These are phyloP conservation scores for Penicillium taxi DNA, from an alignment of 495 filamentous ascomycete genomes.

Conservation along the genomic window DNA sequence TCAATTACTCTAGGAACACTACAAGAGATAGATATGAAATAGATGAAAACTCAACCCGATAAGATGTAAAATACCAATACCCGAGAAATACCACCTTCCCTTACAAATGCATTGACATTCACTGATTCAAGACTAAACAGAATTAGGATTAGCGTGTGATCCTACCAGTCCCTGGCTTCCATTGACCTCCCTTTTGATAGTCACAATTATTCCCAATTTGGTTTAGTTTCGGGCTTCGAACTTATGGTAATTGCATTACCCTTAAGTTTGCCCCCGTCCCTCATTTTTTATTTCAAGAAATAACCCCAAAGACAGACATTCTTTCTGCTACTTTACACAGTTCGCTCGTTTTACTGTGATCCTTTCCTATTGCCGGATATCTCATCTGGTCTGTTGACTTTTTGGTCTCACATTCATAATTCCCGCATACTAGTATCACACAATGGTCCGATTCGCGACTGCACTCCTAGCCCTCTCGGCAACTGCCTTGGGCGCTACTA, in stretches of 20 bases:
- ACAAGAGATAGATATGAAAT: too few species aligned
- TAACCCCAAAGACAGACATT: background rate
- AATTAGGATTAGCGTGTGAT: too few species aligned
- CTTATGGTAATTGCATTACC: conserved; percentile 5
- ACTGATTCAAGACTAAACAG: too few species aligned
- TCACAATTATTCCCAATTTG: background rate
- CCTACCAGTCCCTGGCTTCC: too few species aligned
- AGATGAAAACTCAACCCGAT: background rate
- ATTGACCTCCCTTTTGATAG: too few species aligned
- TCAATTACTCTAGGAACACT: too few species aligned
- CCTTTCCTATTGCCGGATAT: background rate
- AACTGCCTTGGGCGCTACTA: conserved; percentile 28
- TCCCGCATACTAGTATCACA: conserved; percentile 15
- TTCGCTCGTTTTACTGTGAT: conserved; percentile 20
- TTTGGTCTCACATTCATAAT: conserved; percentile 6
- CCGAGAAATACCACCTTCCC: too few species aligned
- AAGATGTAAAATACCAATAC: too few species aligned
- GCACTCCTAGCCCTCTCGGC: conserved; percentile 27
- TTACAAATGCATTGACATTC: too few species aligned
- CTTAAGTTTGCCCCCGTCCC: background rate
- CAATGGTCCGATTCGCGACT: conserved; percentile 30
- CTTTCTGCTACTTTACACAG: conserved; percentile 11
- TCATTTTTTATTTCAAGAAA: background rate
- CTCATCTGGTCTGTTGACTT: conserved; percentile 14
- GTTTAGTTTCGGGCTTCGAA: background rate